phyloP scores from a whole-genome alignment of 2,329 filamentous ascomycete genomes.

The Pyricularia grisea region DNA sequence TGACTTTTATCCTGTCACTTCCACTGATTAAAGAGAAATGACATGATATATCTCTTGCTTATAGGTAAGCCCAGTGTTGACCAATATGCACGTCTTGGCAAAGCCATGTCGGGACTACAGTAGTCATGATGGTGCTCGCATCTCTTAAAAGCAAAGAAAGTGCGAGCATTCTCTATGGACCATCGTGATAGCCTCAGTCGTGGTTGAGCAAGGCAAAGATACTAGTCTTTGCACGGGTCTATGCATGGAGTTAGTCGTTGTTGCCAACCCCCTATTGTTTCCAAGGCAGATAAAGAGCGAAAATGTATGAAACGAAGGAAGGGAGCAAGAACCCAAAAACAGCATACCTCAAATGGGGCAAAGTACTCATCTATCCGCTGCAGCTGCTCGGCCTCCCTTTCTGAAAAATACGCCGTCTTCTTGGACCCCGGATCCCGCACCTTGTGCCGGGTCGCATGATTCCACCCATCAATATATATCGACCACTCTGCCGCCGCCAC shows the following conservation, averaged over 20 bases:
- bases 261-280: too few relatives aligned
- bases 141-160: neutral
- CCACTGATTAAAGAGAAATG: neutral
- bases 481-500: neutral
- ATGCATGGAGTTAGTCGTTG: neutral
- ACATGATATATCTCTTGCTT: too few relatives aligned
- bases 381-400: constrained; percentile 5
- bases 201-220: constrained; percentile 5
- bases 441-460: constrained; percentile 4
- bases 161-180: neutral
- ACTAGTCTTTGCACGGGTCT: constrained; percentile 1
- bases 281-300: neutral
- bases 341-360: constrained; percentile 3
- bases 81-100: too few relatives aligned
- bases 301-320: too few relatives aligned
- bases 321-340: neutral
- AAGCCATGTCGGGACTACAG: too few relatives aligned
- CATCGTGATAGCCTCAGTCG: neutral
- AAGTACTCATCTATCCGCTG: constrained; percentile 3
- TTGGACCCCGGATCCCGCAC: constrained; percentile 3
- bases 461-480: constrained; percentile 5
- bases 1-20: neutral
- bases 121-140: neutral
- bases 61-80: too few relatives aligned
- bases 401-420: constrained; percentile 6